These are phyloP conservation scores for Baudoinia panamericana DNA, from an alignment of 495 filamentous ascomycete genomes.

Conservation along the genomic window DNA sequence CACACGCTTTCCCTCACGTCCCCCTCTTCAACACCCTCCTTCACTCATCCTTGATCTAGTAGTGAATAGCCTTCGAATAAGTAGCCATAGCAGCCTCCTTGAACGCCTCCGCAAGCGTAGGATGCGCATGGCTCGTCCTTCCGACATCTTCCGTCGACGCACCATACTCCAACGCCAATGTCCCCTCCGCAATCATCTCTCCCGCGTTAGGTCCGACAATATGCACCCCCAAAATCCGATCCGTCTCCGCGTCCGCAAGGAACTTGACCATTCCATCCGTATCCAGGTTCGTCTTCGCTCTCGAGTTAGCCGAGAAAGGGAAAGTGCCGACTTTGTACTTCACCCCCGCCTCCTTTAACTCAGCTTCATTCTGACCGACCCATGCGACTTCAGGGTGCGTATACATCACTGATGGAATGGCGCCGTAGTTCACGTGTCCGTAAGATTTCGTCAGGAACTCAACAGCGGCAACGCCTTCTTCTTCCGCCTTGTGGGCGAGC, in stretches of 20 bases:
- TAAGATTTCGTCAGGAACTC: constrained; percentile 96
- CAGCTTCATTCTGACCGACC: constrained; percentile 96
- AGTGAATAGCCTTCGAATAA: constrained; percentile 93
- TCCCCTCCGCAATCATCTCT: constrained; percentile 98
- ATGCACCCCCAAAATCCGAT: constrained; percentile 87
- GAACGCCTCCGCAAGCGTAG: constrained; percentile 91
- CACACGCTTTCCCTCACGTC: too few species aligned
- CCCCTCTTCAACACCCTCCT: too few species aligned
- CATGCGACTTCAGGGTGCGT: constrained; percentile 96
- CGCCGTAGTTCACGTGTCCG: constrained; percentile 97
- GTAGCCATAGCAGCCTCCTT: constrained; percentile 99
- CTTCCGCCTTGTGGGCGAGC: constrained; percentile 98
- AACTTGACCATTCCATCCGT: constrained; percentile 97
- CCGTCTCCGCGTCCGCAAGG: constrained; percentile 89
- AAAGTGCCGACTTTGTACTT: constrained; percentile 86
- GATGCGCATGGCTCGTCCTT: constrained; percentile 92
- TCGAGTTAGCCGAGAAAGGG: constrained; percentile 93
- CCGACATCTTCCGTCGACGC: constrained; percentile 90
- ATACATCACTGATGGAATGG: constrained; percentile 98
- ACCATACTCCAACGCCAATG: constrained; percentile 90
- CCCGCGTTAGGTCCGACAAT: constrained; percentile 92
- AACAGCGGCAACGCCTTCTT: constrained; percentile 85
- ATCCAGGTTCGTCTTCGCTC: constrained; percentile 97
- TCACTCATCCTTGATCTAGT: constrained; percentile 36
- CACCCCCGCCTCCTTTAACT: constrained; percentile 76